These are phyloP conservation scores for Aspergillus pseudoglaucus DNA, from an alignment of 2,329 filamentous ascomycete species.

Conservation along the genomic window DNA sequence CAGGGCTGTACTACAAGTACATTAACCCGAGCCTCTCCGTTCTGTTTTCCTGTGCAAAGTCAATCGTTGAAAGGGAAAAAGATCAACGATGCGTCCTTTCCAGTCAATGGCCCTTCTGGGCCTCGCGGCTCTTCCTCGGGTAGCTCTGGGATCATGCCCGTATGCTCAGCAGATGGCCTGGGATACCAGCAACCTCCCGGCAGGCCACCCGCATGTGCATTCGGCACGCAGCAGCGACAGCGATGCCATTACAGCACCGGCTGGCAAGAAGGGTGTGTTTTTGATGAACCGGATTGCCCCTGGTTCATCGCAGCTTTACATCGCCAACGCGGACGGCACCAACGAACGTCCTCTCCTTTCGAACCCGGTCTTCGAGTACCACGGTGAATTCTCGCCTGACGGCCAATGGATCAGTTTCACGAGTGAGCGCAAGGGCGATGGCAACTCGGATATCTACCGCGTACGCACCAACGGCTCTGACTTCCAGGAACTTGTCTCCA, in stretches of 20 bases:
- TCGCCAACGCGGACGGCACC: slow-evolving; percentile 36
- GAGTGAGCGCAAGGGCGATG: slow-evolving; percentile 34
- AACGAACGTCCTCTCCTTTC: slow-evolving; percentile 30
- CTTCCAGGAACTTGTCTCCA: slow-evolving; percentile 28
- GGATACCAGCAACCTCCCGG: background rate
- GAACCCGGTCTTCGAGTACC: slow-evolving; percentile 33
- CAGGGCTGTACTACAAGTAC: background rate
- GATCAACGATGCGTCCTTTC: background rate
- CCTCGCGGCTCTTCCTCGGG: background rate
- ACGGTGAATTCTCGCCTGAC: slow-evolving; percentile 34
- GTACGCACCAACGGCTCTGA: slow-evolving; percentile 30
- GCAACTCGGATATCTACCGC: slow-evolving; percentile 38
- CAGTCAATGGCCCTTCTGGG: background rate
- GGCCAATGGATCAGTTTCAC: slow-evolving; percentile 38
- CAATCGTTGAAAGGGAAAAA: background rate
- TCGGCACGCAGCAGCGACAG: background rate
- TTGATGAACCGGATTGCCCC: slow-evolving; percentile 34
- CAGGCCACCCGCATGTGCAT: background rate
- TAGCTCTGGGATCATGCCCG: background rate
- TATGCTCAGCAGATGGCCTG: background rate
- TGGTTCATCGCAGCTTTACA: slow-evolving; percentile 17
- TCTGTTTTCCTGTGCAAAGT: background rate
- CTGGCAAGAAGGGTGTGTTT: slow-evolving; percentile 18
- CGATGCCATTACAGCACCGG: background rate
- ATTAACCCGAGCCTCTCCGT: background rate